phyloP scores from a whole-genome alignment of 2,329 filamentous ascomycete genomes.

The Monilinia aucupariae region DNA sequence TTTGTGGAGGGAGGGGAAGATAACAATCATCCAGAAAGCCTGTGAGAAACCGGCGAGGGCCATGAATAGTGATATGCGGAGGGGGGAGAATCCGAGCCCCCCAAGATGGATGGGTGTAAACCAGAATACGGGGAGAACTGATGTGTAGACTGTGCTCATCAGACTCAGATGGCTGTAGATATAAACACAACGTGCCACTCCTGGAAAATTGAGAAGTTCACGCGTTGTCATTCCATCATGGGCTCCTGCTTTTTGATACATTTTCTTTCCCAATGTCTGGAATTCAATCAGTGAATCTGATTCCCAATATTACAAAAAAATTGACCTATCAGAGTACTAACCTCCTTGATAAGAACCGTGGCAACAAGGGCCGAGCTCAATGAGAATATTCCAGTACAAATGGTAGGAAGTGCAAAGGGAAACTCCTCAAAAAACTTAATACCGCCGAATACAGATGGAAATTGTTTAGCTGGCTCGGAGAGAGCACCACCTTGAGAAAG shows the following conservation, averaged over 20 bases:
- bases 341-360: slow-evolving; percentile 56
- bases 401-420: slow-evolving; percentile 60
- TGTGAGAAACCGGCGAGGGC: slow-evolving; percentile 60
- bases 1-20: slow-evolving; percentile 63
- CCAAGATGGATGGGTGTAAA: slow-evolving; percentile 58
- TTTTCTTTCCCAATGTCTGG: slow-evolving; percentile 41
- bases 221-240: slow-evolving; percentile 40
- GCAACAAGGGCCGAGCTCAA: slow-evolving; percentile 47
- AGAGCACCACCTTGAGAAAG: slow-evolving; percentile 55
- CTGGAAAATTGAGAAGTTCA: slow-evolving; percentile 56
- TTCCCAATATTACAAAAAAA: too few relatives aligned
- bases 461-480: slow-evolving; percentile 61
- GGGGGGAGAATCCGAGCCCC: slow-evolving; percentile 57
- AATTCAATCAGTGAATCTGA: neutral
- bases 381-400: slow-evolving; percentile 52
- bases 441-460: slow-evolving; percentile 51
- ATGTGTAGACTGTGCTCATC: slow-evolving; percentile 66
- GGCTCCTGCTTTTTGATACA: slow-evolving; percentile 25
- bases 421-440: slow-evolving; percentile 55
- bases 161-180: slow-evolving; percentile 62
- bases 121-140: slow-evolving; percentile 62
- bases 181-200: slow-evolving; percentile 60
- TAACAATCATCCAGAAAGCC: slow-evolving; percentile 63
- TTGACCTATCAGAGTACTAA: slow-evolving; percentile 9
- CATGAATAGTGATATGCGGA: slow-evolving; percentile 63